A percentile compares a stretch with the other conserved stretches of the same genome.
Evolutionary conservation across 306 rosid genomes (phyloP).

Genomic region (Gillenia trifoliata): DNA sequence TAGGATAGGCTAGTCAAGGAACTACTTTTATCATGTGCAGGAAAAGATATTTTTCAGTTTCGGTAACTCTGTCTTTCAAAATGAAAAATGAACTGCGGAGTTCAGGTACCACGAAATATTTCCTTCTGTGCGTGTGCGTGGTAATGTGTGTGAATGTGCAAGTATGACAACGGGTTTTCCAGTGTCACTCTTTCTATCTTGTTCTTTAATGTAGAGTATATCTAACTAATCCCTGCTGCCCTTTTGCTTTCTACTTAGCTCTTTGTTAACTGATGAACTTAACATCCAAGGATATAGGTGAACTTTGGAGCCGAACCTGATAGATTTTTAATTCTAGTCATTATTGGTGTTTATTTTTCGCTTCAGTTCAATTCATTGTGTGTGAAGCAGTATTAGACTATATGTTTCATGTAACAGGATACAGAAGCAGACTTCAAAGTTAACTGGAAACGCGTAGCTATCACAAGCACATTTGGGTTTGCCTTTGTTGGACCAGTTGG

Average conservation of each 20-base stretch:
- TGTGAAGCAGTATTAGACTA: neutral
- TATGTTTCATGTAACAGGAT: slow-evolving; percentile 16
- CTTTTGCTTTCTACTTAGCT: neutral
- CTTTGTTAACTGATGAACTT: neutral
- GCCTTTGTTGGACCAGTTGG: slow-evolving; percentile 90
- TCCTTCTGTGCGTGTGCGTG: neutral
- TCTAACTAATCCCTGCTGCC: neutral
- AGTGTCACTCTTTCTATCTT: neutral
- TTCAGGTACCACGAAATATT: neutral
- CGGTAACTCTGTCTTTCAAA: neutral
- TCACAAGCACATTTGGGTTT: slow-evolving; percentile 70
- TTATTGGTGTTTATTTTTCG: neutral
- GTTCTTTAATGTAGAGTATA: neutral
- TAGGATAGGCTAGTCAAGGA: neutral
- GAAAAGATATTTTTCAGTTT: neutral
- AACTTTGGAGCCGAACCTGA: neutral
- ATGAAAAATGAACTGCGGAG: neutral
- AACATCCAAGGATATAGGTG: neutral
- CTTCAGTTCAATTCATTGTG: neutral
- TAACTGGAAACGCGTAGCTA: slow-evolving; percentile 71
- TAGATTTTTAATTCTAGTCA: neutral
- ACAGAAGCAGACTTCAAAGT: slow-evolving; percentile 27
- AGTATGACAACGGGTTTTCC: neutral
- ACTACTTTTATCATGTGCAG: neutral
- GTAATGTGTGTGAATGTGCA: neutral